Evolutionary conservation across 1,284 basidiomycete species (phyloP).

Genomic region (Ceratobasidium sp.): DNA sequence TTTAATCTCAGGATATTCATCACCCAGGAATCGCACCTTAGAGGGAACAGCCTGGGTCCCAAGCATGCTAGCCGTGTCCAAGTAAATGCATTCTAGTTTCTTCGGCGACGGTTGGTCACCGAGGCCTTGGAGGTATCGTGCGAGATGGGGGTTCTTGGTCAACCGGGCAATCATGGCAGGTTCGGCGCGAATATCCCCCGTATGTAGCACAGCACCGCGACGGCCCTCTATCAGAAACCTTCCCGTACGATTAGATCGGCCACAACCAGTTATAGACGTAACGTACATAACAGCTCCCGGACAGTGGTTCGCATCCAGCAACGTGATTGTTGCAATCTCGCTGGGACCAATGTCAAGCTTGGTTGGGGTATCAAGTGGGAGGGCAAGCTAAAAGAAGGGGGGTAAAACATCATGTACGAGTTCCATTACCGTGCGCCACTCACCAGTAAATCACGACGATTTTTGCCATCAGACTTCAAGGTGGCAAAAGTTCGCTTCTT

Average conservation of each 20-base stretch:
- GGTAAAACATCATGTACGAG: neutral
- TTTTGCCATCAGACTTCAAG: slow-evolving; percentile 63
- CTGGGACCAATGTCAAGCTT: slow-evolving; percentile 66
- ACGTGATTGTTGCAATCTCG: slow-evolving; percentile 75
- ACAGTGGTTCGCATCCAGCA: slow-evolving; percentile 94
- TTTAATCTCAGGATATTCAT: neutral
- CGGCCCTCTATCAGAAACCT: slow-evolving; percentile 90
- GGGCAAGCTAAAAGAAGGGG: slow-evolving; percentile 56
- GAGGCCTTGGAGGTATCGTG: slow-evolving; percentile 65
- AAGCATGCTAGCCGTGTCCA: slow-evolving; percentile 82
- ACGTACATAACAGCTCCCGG: slow-evolving; percentile 90
- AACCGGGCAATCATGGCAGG: slow-evolving; percentile 77
- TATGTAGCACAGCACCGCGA: slow-evolving; percentile 82
- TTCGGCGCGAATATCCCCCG: slow-evolving; percentile 92
- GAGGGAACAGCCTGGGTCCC: slow-evolving; percentile 71
- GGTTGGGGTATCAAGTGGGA: slow-evolving; percentile 73
- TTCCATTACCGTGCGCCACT: slow-evolving; percentile 50
- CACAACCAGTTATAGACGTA: neutral
- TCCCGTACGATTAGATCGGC: slow-evolving; percentile 8
- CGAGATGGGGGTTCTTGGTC: slow-evolving; percentile 72
- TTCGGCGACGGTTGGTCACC: neutral
- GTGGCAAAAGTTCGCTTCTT: slow-evolving; percentile 72
- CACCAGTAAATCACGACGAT: slow-evolving; percentile 72
- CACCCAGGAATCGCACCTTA: slow-evolving; percentile 63
- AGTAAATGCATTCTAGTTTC: slow-evolving; percentile 79